Conservation (phyloP, 2,329 filamentous ascomycete species). For the Neofusicoccum sp. region DNA sequence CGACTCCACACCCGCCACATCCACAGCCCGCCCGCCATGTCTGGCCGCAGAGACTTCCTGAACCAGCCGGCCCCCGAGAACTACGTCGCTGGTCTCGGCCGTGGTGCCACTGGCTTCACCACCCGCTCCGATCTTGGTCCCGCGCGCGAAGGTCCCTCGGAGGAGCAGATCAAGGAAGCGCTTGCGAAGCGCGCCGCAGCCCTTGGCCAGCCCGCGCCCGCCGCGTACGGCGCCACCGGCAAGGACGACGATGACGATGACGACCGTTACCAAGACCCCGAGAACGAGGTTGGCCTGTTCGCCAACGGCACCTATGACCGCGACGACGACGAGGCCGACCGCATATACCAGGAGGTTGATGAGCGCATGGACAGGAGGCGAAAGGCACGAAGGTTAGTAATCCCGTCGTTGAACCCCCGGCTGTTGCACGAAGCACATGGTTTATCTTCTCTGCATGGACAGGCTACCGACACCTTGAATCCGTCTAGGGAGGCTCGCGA, state of each 20-base stretch:
- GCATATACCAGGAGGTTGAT: conserved; percentile 92
- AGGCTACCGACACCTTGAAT: conserved; percentile 32
- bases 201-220: conserved; percentile 69
- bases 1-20: background rate
- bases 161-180: conserved; percentile 97
- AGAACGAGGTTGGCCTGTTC: conserved; percentile 95
- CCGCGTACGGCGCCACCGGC: conserved; percentile 67
- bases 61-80: conserved; percentile 68
- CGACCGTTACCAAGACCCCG: conserved; percentile 88
- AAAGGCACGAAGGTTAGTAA: conserved; percentile 79
- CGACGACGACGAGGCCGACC: conserved; percentile 95
- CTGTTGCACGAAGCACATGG: conserved; percentile 24
- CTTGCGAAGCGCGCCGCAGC: conserved; percentile 89
- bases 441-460: conserved; percentile 33
- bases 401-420: conserved; percentile 21
- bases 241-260: conserved; percentile 73
- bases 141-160: conserved; percentile 88
- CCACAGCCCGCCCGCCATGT: conserved; percentile 44
- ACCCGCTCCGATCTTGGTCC: conserved; percentile 95
- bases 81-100: conserved; percentile 87
- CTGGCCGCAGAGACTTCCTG: conserved; percentile 77
- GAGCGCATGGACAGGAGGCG: conserved; percentile 93
- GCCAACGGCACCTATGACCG: conserved; percentile 88
- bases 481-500: conserved; percentile 89
- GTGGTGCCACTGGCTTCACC: conserved; percentile 97